A percentile compares a stretch with the other conserved stretches of the same genome.
Evolutionary conservation across 225 moss, liverwort and hornwort species (phyloP).

Genomic region (Asterella californica): DNA sequence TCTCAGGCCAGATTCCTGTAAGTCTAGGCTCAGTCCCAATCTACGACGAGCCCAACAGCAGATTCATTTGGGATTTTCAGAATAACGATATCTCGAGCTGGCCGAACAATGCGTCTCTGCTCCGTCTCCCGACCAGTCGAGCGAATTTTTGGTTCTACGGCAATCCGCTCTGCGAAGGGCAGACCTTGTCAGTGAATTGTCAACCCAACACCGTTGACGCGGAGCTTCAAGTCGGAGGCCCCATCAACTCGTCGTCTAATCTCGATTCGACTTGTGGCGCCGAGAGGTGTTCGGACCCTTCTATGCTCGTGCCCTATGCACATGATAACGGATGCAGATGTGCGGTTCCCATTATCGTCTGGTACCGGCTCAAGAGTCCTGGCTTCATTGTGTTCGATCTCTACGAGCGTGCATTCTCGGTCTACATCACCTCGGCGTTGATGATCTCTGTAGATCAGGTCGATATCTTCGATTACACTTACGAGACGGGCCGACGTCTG

Average conservation of each 20-base stretch:
- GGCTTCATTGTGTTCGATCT: slow-evolving; percentile 38
- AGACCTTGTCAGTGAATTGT: slow-evolving; percentile 20
- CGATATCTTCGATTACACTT: slow-evolving; percentile 25
- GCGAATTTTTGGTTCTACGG: slow-evolving; percentile 33
- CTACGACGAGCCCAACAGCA: neutral
- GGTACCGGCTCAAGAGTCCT: slow-evolving; percentile 43
- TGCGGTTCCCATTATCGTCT: slow-evolving; percentile 34
- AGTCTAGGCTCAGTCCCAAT: slow-evolving; percentile 30
- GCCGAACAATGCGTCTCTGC: slow-evolving; percentile 2
- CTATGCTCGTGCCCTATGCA: slow-evolving; percentile 12
- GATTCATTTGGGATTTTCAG: slow-evolving; percentile 39
- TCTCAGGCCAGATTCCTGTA: slow-evolving; percentile 22
- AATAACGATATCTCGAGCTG: slow-evolving; percentile 27
- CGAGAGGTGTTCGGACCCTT: neutral
- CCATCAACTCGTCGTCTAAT: neutral
- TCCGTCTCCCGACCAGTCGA: neutral
- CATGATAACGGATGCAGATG: slow-evolving; percentile 23
- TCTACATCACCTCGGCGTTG: slow-evolving; percentile 26
- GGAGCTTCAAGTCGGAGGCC: neutral
- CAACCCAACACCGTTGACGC: neutral
- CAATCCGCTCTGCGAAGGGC: slow-evolving; percentile 16
- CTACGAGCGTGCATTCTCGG: slow-evolving; percentile 30
- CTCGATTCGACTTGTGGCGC: neutral
- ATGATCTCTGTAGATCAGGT: slow-evolving; percentile 21
- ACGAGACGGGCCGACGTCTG: slow-evolving; percentile 39